Percentiles rank a stretch among this genome's conserved stretches.
These are phyloP conservation scores for Teunomyces barrocoloradensis DNA, from an alignment of 805 yeast genomes.

Conservation along the genomic window DNA sequence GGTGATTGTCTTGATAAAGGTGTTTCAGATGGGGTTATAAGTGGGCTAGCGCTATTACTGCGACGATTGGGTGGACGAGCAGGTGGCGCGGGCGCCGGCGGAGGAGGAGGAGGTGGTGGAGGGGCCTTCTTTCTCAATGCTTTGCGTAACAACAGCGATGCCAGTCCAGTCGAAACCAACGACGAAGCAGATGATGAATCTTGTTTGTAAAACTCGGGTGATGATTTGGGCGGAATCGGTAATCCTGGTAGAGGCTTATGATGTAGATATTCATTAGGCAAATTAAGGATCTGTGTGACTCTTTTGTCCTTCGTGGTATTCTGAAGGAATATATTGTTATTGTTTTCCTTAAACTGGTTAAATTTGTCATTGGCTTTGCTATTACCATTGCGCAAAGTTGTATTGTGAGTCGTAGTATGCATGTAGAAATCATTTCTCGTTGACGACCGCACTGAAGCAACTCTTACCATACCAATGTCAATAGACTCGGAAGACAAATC, in stretches of 20 bases:
- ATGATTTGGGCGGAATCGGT: conserved; percentile 8
- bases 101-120: conserved; percentile 39
- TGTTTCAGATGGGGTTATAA: not conserved
- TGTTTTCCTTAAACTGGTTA: conserved; percentile 18
- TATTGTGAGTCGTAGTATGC: conserved; percentile 31
- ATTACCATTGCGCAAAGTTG: not conserved
- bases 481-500: conserved; percentile 19
- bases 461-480: conserved; percentile 24
- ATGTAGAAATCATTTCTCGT: conserved; percentile 34
- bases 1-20: conserved; percentile 30
- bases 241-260: conserved; percentile 19
- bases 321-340: conserved; percentile 27
- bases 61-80: not conserved
- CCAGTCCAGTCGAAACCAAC: conserved; percentile 9
- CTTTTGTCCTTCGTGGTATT: not conserved
- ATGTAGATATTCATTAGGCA: conserved; percentile 32
- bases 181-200: conserved; percentile 16
- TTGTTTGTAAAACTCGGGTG: conserved; percentile 5
- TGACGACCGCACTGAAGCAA: conserved; percentile 37
- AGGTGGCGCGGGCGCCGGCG: conserved; percentile 6
- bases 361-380: not conserved
- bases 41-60: not conserved
- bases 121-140: conserved; percentile 37
- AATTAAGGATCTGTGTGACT: conserved; percentile 23
- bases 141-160: conserved; percentile 23